Base-by-base conservation (phyloP, 179 eudicot species). In the Spinacia oleracea region DNA sequence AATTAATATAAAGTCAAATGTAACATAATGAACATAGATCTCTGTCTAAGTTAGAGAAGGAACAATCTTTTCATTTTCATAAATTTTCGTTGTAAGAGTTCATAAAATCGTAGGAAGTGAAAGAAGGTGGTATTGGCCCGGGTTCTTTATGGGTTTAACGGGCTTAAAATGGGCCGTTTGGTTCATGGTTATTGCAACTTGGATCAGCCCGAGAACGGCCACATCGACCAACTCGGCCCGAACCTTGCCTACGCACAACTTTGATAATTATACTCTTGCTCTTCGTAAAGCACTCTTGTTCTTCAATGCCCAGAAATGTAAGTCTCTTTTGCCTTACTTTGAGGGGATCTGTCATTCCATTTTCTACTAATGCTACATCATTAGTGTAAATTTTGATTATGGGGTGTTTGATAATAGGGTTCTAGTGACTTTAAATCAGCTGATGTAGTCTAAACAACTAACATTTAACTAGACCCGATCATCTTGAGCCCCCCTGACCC, bases 261-360 rank as follows among this genome's bases (percentile, higher is more conserved):
- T 67, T 29, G 88, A 83, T 32, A 76, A 21, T 62, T 83, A 83
- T 23, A 40, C 76, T 53, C 29, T 67, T 69, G 86, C 88, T 59
- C 73, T 83, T 18, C 75, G 71, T 11, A 85, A 83, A 79, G 84
- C 86, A 29, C 78, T 85, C 27, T 29, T 72, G 42, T 86, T 86
- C 84, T 83, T 86, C 88, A 81, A 86, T 70, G 88, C 86, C 63
- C 88, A 86, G 23, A 86, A 86, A 50, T 83, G 88, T 83, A 81
- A 76, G 88, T 72, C 21, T 46, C 31, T 15, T n/a, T 6, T 2
- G n/a, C 38, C 15, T 67, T 64, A 15, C 18, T 18, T 20, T 45
- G 50, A 45, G 8, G 50, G 50, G 50, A 6, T 11, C 50, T 45
- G 50, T 29, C 6, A 45, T 50, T 45, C 14, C 50, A 45, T 23